These are phyloP conservation scores for Rhynchosporium graminicola DNA, from an alignment of 2,329 filamentous ascomycete species.

Conservation along the genomic window DNA sequence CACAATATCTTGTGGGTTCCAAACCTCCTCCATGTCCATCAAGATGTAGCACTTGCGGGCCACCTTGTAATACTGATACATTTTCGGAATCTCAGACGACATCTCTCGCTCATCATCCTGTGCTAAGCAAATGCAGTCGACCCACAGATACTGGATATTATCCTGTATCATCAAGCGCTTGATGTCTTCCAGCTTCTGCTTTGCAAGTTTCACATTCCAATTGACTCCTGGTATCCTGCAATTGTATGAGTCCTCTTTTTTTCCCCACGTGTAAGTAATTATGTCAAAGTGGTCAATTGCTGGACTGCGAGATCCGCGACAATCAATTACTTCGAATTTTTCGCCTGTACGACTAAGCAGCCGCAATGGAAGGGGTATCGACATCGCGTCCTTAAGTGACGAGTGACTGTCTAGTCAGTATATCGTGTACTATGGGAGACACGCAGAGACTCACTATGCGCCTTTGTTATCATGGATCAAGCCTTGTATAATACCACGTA, in stretches of 20 bases:
- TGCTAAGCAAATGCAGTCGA: constrained; percentile 35
- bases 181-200: constrained; percentile 25
- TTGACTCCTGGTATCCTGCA: constrained; percentile 23
- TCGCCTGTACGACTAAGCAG: constrained; percentile 35
- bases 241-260: constrained; percentile 14
- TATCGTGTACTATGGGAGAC: neutral
- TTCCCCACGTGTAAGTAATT: constrained; percentile 25
- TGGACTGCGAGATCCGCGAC: constrained; percentile 3
- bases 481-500: neutral
- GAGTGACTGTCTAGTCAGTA: neutral
- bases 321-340: constrained; percentile 19
- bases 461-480: neutral
- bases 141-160: constrained; percentile 28
- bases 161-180: constrained; percentile 24
- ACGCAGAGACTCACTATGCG: neutral
- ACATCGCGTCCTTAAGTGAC: neutral
- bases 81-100: constrained; percentile 13
- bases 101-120: constrained; percentile 29
- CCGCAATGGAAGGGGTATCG: constrained; percentile 29
- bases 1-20: constrained; percentile 40
- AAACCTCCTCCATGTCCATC: constrained; percentile 40
- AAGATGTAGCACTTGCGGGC: constrained; percentile 36
- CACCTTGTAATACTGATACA: constrained; percentile 30
- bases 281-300: constrained; percentile 21
- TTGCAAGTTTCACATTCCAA: constrained; percentile 20